Evolutionary conservation across 2,329 filamentous ascomycete species (phyloP), one percentile per base, ranked within the genome.

Genomic region (Leptographium galeiforme): DNA sequence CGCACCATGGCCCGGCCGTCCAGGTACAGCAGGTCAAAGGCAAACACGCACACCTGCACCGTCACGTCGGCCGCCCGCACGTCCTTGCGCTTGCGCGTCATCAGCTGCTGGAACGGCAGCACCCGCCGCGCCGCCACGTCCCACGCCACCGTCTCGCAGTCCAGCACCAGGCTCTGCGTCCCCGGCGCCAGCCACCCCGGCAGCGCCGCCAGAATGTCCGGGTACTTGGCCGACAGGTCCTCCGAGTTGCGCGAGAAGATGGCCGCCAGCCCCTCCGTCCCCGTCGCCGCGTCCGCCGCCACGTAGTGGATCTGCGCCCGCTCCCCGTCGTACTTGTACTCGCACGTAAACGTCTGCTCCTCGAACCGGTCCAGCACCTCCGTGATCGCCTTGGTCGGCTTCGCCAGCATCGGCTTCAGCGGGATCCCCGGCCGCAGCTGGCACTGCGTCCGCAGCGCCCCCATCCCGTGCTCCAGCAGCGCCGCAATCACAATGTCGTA

Each of bases 271-370:
- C 91, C 91, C 51, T 81, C 76, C 7, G 33, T 77, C 79, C 38
- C 77, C 71, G 57, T 81, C 30, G 43, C 73, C 11, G 87, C 79
- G 57, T 91, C 86, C 57, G 89, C 87, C 6, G 90, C 84, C 36
- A 97, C 89, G 61, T 95, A 98, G 66, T 98, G 93, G 50, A 98
- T 97, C 66, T 98, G 93, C n/a, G 93, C 93, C 64, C 93, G 79
- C 68, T 98, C 93, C 49, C 93, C 93, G 62, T 98, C 93, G 64
- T 98, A 98, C 68, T 98, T 98, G 76, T 95, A 98, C 67, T 98
- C 93, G 70, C 93, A 98, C 1, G 93, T 97, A 63, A 98, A 98
- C 32, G 85, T 86, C 64, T 95, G 93, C 58, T 87, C 83, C 65
- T 97, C 93, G 60, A 98, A 98, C 6, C 93, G 87, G 68, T 98